Conservation (phyloP, 2,329 filamentous ascomycete species). For the Aspergillus sp. region DNA sequence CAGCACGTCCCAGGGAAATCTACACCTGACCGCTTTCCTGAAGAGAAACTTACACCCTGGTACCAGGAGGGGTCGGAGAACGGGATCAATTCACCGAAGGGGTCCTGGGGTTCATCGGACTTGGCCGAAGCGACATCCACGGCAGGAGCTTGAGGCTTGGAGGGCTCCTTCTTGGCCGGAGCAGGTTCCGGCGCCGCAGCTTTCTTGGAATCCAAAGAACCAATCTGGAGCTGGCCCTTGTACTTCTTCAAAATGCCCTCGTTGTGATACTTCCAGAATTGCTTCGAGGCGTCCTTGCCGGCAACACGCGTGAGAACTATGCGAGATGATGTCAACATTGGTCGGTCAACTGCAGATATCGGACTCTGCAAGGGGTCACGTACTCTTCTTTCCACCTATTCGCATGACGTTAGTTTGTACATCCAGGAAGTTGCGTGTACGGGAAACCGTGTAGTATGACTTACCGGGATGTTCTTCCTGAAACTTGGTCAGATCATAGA, state of each 20-base stretch:
- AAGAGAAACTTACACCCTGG: slow-evolving; percentile 67
- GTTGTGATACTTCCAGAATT: slow-evolving; percentile 67
- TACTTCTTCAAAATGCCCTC: slow-evolving; percentile 62
- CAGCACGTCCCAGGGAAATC: not conserved
- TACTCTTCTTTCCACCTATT: slow-evolving; percentile 70
- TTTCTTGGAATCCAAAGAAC: slow-evolving; percentile 84
- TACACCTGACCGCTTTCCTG: not conserved
- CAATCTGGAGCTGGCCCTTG: slow-evolving; percentile 58
- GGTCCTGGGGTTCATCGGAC: slow-evolving; percentile 72
- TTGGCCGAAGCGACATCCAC: slow-evolving; percentile 48
- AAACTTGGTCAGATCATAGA: slow-evolving; percentile 91
- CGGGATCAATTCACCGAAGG: slow-evolving; percentile 82
- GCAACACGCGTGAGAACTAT: slow-evolving; percentile 63
- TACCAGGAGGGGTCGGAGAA: slow-evolving; percentile 95
- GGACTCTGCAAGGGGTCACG: slow-evolving; percentile 20
- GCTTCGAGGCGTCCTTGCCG: slow-evolving; percentile 67
- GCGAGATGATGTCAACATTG: slow-evolving; percentile 18
- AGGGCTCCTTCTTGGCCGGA: slow-evolving; percentile 50
- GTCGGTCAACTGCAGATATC: not conserved
- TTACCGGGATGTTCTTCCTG: slow-evolving; percentile 73
- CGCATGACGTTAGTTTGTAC: slow-evolving; percentile 13
- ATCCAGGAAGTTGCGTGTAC: not conserved
- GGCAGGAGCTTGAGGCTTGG: slow-evolving; percentile 55
- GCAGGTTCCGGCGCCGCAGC: slow-evolving; percentile 51
- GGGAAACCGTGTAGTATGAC: slow-evolving; percentile 8